Evolutionary conservation across 345 rosid species (phyloP).

Genomic region (Salix exigua): DNA sequence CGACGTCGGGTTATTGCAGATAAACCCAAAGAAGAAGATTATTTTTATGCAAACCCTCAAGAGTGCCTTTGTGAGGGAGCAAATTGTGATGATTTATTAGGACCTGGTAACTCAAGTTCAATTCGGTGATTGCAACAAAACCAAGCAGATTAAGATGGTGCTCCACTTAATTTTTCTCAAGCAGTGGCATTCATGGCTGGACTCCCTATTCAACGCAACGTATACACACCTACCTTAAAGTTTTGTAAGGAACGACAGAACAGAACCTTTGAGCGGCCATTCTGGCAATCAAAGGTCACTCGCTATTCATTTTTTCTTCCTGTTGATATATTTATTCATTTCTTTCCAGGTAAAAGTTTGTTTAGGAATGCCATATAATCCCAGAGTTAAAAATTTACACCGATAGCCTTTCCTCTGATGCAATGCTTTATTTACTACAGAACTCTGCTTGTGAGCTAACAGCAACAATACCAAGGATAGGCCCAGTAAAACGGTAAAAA

Average conservation of each 20-base stretch:
- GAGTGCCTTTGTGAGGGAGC: constrained; percentile 80
- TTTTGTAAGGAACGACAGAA: constrained; percentile 25
- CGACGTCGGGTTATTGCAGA: constrained; percentile 57
- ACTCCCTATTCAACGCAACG: not conserved
- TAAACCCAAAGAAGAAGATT: constrained; percentile 96
- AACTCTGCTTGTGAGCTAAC: not conserved
- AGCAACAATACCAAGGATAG: not conserved
- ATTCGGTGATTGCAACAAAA: constrained; percentile 13
- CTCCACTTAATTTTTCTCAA: not conserved
- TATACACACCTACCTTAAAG: constrained; percentile 14
- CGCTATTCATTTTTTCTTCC: constrained; percentile 9
- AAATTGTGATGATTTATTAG: constrained; percentile 54
- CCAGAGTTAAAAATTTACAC: constrained; percentile 11
- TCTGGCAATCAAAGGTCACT: constrained; percentile 7
- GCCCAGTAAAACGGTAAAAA: not conserved
- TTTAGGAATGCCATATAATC: constrained; percentile 16
- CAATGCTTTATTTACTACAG: not conserved
- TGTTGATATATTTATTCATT: constrained; percentile 34
- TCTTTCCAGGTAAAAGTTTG: constrained; percentile 7
- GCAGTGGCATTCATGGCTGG: constrained; percentile 8
- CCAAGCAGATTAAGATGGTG: constrained; percentile 2
- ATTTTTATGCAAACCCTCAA: constrained; percentile 92
- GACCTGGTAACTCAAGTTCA: constrained; percentile 30
- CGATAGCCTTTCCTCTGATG: constrained; percentile 10
- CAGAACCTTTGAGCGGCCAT: constrained; percentile 9